Evolutionary conservation across 2,329 filamentous ascomycete species (phyloP).

Genomic region (Penicillium sp.): DNA sequence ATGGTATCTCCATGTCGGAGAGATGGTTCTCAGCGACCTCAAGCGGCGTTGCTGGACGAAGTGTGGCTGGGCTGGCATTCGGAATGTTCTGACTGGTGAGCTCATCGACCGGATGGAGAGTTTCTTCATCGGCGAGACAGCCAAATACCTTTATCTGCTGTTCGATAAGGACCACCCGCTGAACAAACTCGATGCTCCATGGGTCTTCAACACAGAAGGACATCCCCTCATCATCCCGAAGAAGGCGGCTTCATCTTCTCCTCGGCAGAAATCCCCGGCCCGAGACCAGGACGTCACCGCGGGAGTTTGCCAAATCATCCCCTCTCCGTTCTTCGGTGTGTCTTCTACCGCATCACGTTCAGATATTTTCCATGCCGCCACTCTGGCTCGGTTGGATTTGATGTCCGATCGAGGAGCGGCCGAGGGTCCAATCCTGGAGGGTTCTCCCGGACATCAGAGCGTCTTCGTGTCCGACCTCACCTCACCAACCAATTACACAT

Average conservation of each 20-base stretch:
- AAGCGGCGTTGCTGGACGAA: slow-evolving; percentile 80
- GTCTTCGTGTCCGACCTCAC: slow-evolving; percentile 53
- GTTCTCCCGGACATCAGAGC: slow-evolving; percentile 53
- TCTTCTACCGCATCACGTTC: slow-evolving; percentile 74
- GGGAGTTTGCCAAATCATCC: slow-evolving; percentile 64
- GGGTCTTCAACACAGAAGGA: slow-evolving; percentile 93
- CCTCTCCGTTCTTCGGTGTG: slow-evolving; percentile 60
- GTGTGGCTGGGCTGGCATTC: slow-evolving; percentile 90
- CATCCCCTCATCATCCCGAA: slow-evolving; percentile 84
- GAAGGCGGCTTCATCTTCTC: slow-evolving; percentile 21
- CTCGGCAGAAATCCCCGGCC: slow-evolving; percentile 13
- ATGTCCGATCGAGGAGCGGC: slow-evolving; percentile 59
- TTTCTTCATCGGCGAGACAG: slow-evolving; percentile 94
- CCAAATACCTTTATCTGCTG: slow-evolving; percentile 90
- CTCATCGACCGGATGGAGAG: slow-evolving; percentile 96
- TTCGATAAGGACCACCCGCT: slow-evolving; percentile 83
- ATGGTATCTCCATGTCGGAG: slow-evolving; percentile 92
- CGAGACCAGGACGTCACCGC: slow-evolving; percentile 21
- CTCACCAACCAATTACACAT: slow-evolving; percentile 72
- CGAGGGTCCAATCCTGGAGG: slow-evolving; percentile 55
- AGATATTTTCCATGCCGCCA: slow-evolving; percentile 86
- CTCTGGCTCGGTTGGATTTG: slow-evolving; percentile 74
- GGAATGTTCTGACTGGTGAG: slow-evolving; percentile 77
- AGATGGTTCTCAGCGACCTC: slow-evolving; percentile 91
- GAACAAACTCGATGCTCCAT: slow-evolving; percentile 79